phyloP scores from a whole-genome alignment of 352 stramenopile genomes.

The Vaucheria bursata region DNA sequence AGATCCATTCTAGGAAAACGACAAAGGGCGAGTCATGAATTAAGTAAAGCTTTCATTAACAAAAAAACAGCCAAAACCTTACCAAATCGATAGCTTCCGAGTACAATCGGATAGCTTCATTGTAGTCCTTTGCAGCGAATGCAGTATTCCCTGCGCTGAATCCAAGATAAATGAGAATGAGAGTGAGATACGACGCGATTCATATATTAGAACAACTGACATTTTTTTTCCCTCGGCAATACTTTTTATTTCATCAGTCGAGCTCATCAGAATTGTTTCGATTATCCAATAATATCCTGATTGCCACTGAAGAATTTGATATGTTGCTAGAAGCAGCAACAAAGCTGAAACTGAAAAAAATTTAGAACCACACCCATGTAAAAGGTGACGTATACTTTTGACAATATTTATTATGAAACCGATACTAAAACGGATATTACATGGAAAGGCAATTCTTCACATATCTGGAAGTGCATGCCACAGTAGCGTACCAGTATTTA shows the following conservation, averaged over 20 bases:
- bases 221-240: slow-evolving; percentile 41
- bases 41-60: background rate
- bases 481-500: too few relatives aligned
- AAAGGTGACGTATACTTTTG: too few relatives aligned
- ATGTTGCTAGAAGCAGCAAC: too few relatives aligned
- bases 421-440: too few relatives aligned
- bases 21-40: background rate
- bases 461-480: too few relatives aligned
- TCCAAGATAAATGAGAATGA: background rate
- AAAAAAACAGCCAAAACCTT: background rate
- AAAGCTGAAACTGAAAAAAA: too few relatives aligned
- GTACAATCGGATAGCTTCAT: slow-evolving; percentile 38
- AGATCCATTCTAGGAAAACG: slow-evolving; percentile 49
- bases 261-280: too few relatives aligned
- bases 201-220: slow-evolving; percentile 1
- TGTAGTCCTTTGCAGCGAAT: slow-evolving; percentile 34
- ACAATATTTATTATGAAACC: too few relatives aligned
- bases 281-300: too few relatives aligned
- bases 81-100: slow-evolving; percentile 25
- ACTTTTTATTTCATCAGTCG: slow-evolving; percentile 21
- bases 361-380: too few relatives aligned
- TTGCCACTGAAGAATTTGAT: too few relatives aligned
- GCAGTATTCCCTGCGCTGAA: slow-evolving; percentile 35
- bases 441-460: too few relatives aligned
- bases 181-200: background rate